These are phyloP conservation scores for Hortaea werneckii DNA, from an alignment of 2,329 filamentous ascomycete species.

Conservation along the genomic window DNA sequence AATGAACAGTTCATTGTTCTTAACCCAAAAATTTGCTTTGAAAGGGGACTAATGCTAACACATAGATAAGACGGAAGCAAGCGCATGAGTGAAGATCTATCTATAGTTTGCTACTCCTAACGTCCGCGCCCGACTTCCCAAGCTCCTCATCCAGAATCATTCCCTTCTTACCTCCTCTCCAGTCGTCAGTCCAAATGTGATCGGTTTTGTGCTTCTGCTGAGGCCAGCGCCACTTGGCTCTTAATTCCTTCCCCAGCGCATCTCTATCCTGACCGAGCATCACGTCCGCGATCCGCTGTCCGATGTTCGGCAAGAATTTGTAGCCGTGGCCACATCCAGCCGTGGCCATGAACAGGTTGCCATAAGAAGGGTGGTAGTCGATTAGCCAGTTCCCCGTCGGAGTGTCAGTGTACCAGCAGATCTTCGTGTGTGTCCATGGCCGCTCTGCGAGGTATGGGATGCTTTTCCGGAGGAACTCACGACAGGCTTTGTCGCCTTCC, in stretches of 20 bases:
- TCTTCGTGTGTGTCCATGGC: slow-evolving; percentile 37
- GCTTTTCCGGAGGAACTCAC: slow-evolving; percentile 50
- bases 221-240: slow-evolving; percentile 51
- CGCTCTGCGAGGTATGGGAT: slow-evolving; percentile 28
- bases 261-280: slow-evolving; percentile 32
- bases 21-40: no score
- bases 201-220: slow-evolving; percentile 26
- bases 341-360: slow-evolving; percentile 48
- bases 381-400: slow-evolving; percentile 47
- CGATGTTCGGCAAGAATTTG: slow-evolving; percentile 51
- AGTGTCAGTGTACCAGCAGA: slow-evolving; percentile 50
- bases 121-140: slow-evolving; percentile 9
- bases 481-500: slow-evolving; percentile 53
- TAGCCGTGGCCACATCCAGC: slow-evolving; percentile 54
- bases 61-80: no score
- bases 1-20: no score
- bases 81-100: no score
- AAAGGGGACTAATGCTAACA: no score
- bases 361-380: slow-evolving; percentile 39
- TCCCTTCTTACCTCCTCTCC: slow-evolving; percentile 27
- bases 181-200: slow-evolving; percentile 29
- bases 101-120: no score
- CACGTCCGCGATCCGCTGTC: slow-evolving; percentile 44
- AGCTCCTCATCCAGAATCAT: slow-evolving; percentile 28
- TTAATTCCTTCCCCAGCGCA: slow-evolving; percentile 39